Evolutionary conservation across 1,284 basidiomycete genomes (phyloP), one percentile per base, ranked within the genome.

Genomic region (Tetrapyrgos nigripes): DNA sequence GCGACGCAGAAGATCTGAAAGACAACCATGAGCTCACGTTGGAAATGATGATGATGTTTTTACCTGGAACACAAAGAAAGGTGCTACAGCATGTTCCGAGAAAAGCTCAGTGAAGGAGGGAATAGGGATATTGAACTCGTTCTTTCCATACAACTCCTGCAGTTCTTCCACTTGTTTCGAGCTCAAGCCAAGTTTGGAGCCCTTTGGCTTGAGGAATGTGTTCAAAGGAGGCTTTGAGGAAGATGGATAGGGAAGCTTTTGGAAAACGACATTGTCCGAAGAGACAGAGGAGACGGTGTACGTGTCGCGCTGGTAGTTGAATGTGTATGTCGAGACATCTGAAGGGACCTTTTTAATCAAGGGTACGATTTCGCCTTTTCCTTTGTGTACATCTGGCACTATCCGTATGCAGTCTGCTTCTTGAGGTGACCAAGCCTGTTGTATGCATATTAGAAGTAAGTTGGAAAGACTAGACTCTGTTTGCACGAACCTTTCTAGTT

Each of bases 1-100:
- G 93, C 94, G 8, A 97, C 96, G 63, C 96, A 98, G 76, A 98
- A 98, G 43, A 98, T 80, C 76, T 98, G 94, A 76, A 97, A 97
- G 28, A 97, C 94, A 73, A 97, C 97, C 82, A 97, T 97, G 0
- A 96, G 95, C 0, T 79, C 79, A 1, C 10, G 21, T 45, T 13
- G 28, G 26, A n/a, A 35, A 40, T 9, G 11, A 23, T 8, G 14
- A 49, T 2, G 24, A 37, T 37, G 24, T 24, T 11, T 21, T 37
- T 23, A 90, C 78, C 75, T 93, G 91, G 73, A 93, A 93, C 40
- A 93, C 91, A 71, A 93, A 93, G 79, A 93, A 93, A 1, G 91
- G 91, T 2, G 91, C 92, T 29, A 55, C 58, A 31, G 59, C 59
- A 50, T 61, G 59, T 50, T 61, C 59, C 19, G 59, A 57, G 33